Evolutionary conservation across 2,329 filamentous ascomycete species (phyloP).

Genomic region (Ceratocystis albifundus): DNA sequence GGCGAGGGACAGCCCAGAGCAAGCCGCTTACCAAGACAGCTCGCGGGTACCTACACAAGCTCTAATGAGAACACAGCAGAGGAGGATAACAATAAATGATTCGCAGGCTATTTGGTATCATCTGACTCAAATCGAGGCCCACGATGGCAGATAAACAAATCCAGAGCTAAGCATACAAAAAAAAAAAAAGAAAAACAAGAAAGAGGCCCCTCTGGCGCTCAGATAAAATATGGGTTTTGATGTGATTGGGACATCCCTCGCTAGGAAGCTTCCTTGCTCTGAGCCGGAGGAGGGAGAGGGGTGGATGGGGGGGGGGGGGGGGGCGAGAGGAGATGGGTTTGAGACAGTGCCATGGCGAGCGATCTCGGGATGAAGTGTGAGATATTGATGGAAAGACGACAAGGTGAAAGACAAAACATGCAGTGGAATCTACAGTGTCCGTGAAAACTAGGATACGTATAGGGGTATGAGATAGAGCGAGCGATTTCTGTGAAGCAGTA

Average conservation of each 20-base stretch:
- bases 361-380: not conserved
- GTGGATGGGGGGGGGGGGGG: too few species aligned
- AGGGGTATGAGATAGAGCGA: not conserved
- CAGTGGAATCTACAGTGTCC: not conserved
- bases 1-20: not conserved
- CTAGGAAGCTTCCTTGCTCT: slow-evolving; percentile 3
- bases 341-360: not conserved
- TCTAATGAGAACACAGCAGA: not conserved
- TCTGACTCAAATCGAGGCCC: not conserved
- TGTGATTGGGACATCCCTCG: not conserved
- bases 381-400: not conserved
- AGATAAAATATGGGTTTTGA: not conserved
- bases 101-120: not conserved
- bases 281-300: too few species aligned
- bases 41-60: not conserved
- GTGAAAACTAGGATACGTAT: not conserved
- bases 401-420: not conserved
- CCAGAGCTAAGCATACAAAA: not conserved
- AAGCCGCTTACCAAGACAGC: not conserved
- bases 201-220: not conserved
- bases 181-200: not conserved
- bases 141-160: not conserved
- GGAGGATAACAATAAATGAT: not conserved
- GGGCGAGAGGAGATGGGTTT: not conserved
- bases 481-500: not conserved